Evolutionary conservation across 768 basidiomycete species (phyloP), one percentile per base, ranked within the genome.

Genomic region (Boletus tomentosulus): DNA sequence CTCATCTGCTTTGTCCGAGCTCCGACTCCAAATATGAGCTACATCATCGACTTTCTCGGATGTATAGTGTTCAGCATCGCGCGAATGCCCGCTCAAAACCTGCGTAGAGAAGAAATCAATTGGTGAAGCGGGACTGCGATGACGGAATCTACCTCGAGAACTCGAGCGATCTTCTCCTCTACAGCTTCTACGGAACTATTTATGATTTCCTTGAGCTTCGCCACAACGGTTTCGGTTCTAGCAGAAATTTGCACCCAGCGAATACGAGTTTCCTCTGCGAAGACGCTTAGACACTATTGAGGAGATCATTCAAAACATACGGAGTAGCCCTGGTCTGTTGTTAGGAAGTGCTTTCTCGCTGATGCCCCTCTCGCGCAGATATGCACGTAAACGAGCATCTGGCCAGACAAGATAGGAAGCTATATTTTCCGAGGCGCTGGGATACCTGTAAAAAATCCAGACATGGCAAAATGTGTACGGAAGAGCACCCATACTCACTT

Each of bases 321-420:
- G 89, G 33, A 98, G 78, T 19, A 97, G 80, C n/a, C 85, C 85
- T 0, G 89, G 83, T 34, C 93, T 82, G 3, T 63, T 67, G 1
- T 76, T 80, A 1, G 87, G 85, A 39, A 90, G 75, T 46, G 76
- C 74, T n/a, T 77, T 77, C 61, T 95, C 92, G 57, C 78, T 74
- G 28, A 96, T 63, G 46, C 87, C 88, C 58, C 82, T 80, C 63
- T 89, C 83, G 42, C 92, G 80, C 19, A 98, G 79, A 71, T 90
- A 97, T 2, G 89, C 92, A 44, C 94, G 86, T 27, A 98, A 83
- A 31, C 95, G 81, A 3, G 94, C 90, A 64, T 98, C 95, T 12
- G 92, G 90, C 96, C 96, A 98, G 10, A 80, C 78, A 47, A 95
- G 75, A 71, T 96, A 97, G 3, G 82, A 73, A 3, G 84, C 76